Evolutionary conservation across 129 eudicot species (phyloP), one percentile per base, ranked within the genome.

Genomic region (Saposhnikovia divaricata): DNA sequence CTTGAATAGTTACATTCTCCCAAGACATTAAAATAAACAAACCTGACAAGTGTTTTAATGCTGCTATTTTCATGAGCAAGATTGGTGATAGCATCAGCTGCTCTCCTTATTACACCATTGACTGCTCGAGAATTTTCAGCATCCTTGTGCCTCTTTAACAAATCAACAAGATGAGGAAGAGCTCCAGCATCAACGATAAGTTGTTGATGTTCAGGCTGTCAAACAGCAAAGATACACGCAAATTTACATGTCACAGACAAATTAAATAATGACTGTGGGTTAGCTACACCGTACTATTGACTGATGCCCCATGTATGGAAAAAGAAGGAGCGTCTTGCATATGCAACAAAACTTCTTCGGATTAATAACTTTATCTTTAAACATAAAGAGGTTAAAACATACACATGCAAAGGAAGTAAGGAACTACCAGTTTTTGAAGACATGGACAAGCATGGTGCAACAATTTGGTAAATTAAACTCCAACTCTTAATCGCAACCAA

Each of bases 151-250:
- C 87, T 86, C 80, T 84, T 89, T 39, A 89, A 77, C 68, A 89
- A 78, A 82, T 79, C 72, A 57, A 89, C 90, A 59, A 89, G 84
- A 81, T 46, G 88, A 44, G 90, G 87, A 66, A 86, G 78, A 50
- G 90, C 92, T 80, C 88, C 90, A 50, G 88, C 88, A 76, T 89
- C 92, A 66, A 84, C 88, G 80, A 89, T 86, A 48, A 82, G 89
- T 53, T 89, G 87, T 75, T 89, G 90, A 76, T 84, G 84, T 79
- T 89, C 92, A 1, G 88, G 90, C 92, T 89, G 90, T 73, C 44
- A 59, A 23, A 79, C 55, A 15, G 46, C 14, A 45, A 78, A 42
- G 31, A 63, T 14, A 5, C 19, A 16, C 9, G 2, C n/a, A 28
- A 76, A 76, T 21, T 16, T 34, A 48, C 18, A 31, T 48, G 37